A percentile compares a stretch with the other conserved stretches of the same genome.
Conservation (phyloP, 2,329 filamentous ascomycete genomes). For the Monilinia fructigena region DNA sequence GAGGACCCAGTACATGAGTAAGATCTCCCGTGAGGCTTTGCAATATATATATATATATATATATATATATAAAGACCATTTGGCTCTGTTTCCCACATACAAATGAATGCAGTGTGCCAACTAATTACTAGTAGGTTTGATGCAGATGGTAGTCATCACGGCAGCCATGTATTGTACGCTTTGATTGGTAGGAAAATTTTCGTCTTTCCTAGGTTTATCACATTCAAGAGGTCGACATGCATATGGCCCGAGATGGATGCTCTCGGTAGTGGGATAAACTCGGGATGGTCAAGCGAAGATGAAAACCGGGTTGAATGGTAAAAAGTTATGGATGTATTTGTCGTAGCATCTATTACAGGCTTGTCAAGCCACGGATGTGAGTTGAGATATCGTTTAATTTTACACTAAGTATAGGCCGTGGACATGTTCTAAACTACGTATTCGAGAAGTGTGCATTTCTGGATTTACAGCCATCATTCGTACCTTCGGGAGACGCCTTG, state of each 20-base stretch:
- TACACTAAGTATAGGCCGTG: slow-evolving; percentile 15
- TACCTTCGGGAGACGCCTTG: slow-evolving; percentile 19
- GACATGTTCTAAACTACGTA: slow-evolving; percentile 13
- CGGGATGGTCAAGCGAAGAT: slow-evolving; percentile 9
- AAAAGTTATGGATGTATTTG: not conserved
- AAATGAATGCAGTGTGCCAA: not conserved
- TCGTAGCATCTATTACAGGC: not conserved
- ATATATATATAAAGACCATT: no score
- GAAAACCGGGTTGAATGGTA: no score
- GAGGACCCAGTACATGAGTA: no score
- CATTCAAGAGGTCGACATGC: slow-evolving; percentile 5
- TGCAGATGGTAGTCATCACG: slow-evolving; percentile 13
- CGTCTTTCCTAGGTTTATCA: slow-evolving; percentile 3
- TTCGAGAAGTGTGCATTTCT: slow-evolving; percentile 3
- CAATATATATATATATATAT: no score
- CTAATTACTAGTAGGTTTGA: not conserved
- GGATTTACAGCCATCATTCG: slow-evolving; percentile 12
- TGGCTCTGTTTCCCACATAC: no score
- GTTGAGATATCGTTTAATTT: slow-evolving; percentile 23
- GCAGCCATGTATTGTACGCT: not conserved
- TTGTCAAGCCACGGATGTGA: slow-evolving; percentile 12
- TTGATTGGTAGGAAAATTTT: slow-evolving; percentile 2
- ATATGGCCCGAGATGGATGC: not conserved
- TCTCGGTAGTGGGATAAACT: slow-evolving; percentile 3
- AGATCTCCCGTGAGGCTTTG: no score